phyloP scores from a whole-genome alignment of 148 eudicot genomes.

The Bassia scoparia region DNA sequence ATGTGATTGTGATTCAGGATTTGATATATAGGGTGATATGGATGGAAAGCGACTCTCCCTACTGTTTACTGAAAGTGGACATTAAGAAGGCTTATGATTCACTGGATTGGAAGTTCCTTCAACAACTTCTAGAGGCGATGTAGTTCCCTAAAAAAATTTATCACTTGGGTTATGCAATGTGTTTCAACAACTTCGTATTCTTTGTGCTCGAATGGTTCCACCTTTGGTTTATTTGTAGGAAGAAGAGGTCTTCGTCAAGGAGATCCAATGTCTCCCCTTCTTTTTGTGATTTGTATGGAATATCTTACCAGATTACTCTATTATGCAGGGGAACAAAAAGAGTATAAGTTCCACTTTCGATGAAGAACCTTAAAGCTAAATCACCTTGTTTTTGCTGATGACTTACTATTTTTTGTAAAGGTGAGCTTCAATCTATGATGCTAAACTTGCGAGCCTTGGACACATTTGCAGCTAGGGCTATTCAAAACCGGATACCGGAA shows the following conservation, averaged over 20 bases:
- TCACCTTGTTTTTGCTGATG: neutral
- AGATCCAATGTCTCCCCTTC: neutral
- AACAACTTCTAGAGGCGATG: neutral
- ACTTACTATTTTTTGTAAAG: neutral
- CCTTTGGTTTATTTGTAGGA: neutral
- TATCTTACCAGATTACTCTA: neutral
- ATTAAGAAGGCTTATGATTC: neutral
- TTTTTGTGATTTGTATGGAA: neutral
- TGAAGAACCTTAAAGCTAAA: neutral
- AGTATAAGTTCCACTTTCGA: neutral
- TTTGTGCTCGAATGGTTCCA: neutral
- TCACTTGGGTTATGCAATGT: neutral
- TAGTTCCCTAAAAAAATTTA: neutral
- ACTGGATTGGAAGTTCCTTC: neutral
- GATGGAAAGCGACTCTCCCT: no score
- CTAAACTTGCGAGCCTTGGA: no score
- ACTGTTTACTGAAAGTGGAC: neutral
- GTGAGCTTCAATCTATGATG: neutral
- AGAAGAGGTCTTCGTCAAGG: neutral
- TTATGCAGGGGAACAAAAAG: no score
- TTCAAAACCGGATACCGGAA: no score
- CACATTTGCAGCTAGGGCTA: no score
- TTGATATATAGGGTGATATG: no score
- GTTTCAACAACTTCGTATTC: neutral
- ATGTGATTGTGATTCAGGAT: no score